Percentiles rank a stretch among this genome's conserved stretches.
phyloP scores from a whole-genome alignment of 2,329 filamentous ascomycete species.

The Cadophora gregata region DNA sequence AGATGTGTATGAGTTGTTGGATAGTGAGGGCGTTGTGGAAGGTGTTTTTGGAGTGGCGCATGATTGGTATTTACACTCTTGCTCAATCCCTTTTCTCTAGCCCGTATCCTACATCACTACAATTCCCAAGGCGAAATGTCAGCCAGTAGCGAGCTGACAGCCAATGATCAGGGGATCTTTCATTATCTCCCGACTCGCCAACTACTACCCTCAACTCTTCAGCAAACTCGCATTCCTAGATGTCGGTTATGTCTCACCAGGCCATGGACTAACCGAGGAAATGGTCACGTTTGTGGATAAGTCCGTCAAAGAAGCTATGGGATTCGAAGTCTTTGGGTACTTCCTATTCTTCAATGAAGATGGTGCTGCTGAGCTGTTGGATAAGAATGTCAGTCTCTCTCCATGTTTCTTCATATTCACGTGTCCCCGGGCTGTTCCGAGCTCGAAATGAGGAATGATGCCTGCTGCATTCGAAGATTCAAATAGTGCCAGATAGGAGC shows the following conservation, averaged over 20 bases:
- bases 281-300: conserved; percentile 29
- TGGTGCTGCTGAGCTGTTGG: conserved; percentile 30
- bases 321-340: conserved; percentile 34
- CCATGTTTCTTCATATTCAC: not conserved
- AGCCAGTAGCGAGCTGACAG: not conserved
- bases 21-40: conserved; percentile 30
- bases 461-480: too few relatives aligned
- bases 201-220: conserved; percentile 27
- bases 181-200: conserved; percentile 32
- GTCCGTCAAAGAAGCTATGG: conserved; percentile 24
- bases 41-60: conserved; percentile 23
- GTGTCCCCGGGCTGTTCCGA: too few relatives aligned
- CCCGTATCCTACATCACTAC: too few relatives aligned
- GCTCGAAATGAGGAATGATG: too few relatives aligned
- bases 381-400: conserved; percentile 27
- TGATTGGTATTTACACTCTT: conserved; percentile 24
- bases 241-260: conserved; percentile 29
- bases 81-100: not conserved
- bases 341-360: conserved; percentile 36
- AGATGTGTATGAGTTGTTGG: conserved; percentile 45
- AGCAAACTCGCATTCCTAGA: conserved; percentile 33
- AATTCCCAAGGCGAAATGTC: too few relatives aligned
- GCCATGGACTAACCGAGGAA: conserved; percentile 19
- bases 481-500: too few relatives aligned
- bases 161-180: conserved; percentile 28